These are phyloP conservation scores for Pythium diclinum DNA, from an alignment of 352 stramenopile genomes.

Conservation along the genomic window DNA sequence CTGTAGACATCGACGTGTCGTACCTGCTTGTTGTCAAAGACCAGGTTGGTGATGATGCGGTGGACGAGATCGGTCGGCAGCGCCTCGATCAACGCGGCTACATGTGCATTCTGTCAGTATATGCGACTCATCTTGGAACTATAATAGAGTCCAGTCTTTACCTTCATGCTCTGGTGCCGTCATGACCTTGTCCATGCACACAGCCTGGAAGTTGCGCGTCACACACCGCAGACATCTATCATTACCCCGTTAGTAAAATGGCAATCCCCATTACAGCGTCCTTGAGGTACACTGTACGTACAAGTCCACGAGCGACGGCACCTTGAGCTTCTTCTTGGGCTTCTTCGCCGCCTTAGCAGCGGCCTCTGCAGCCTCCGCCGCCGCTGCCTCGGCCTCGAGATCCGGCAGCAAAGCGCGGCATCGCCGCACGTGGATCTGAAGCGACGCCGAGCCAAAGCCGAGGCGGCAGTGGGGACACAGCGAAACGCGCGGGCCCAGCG, in stretches of 20 bases:
- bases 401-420: constrained; percentile 46
- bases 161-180: constrained; percentile 59
- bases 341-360: constrained; percentile 19
- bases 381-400: constrained; percentile 27
- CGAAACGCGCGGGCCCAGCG: constrained; percentile 23
- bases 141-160: constrained; percentile 19
- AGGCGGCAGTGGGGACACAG: constrained; percentile 56
- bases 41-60: constrained; percentile 61
- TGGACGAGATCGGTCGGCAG: constrained; percentile 61
- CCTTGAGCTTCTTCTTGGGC: constrained; percentile 32
- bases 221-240: constrained; percentile 56
- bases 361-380: constrained; percentile 12
- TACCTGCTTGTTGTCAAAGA: constrained; percentile 58
- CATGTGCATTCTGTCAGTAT: background rate
- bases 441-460: constrained; percentile 54
- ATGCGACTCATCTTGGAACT: too few relatives aligned
- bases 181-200: constrained; percentile 64
- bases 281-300: constrained; percentile 19
- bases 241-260: background rate
- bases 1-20: background rate
- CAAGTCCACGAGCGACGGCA: constrained; percentile 58
- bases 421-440: constrained; percentile 59
- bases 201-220: constrained; percentile 64
- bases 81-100: constrained; percentile 61
- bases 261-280: background rate